Evolutionary conservation across 192 early-diverging fungal species (phyloP), one percentile per base, ranked within the genome.

Genomic region (Linnemannia schmuckeri): DNA sequence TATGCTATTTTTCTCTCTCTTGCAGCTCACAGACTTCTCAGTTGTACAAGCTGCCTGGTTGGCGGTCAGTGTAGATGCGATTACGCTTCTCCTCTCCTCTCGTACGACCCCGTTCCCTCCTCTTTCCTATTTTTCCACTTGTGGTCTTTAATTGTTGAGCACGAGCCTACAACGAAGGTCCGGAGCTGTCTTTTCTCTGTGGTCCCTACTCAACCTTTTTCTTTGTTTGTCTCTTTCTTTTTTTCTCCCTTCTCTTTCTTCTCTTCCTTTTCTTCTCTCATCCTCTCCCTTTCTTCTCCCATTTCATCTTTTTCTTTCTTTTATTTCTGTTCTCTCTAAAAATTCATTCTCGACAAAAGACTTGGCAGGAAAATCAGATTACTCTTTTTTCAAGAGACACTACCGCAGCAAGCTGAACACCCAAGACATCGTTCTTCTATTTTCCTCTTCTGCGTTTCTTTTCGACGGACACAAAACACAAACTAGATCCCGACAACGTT

Each of bases 401-500:
- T 41, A 42, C 38, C 9, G 4, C 70, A 35, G 9, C 9, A 35
- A 35, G 9, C 41, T 42, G 40, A 72, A 27, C 7, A 38, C 12
- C 20, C 20, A 22, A 20, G 3, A 27, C 9, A 22, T 9, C 40
- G 70, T 8, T 41, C 40, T 42, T 35, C 13, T 72, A 4, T 30
- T 38, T 15, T 38, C 40, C 22, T 20, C 69, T 17, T 35, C 33
- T 10, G 9, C 12, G 68, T 38, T 17, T 27, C 37, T 70, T 70
- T 70, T 70, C 30, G 68, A 20, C 37, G 17, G 5, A 37, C 38
- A 22, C 33, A 33, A 15, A 37, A 18, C 68, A 70, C 30, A 41
- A 42, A 42, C 70, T 72, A 66, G 61, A 66, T 66, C 30, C 61
- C 61, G 30, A 66, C 61, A 33, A 33, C 61, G 61, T 66, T 66